phyloP scores from a whole-genome alignment of 225 moss, liverwort and hornwort species.

The Sphagnum contortum region DNA sequence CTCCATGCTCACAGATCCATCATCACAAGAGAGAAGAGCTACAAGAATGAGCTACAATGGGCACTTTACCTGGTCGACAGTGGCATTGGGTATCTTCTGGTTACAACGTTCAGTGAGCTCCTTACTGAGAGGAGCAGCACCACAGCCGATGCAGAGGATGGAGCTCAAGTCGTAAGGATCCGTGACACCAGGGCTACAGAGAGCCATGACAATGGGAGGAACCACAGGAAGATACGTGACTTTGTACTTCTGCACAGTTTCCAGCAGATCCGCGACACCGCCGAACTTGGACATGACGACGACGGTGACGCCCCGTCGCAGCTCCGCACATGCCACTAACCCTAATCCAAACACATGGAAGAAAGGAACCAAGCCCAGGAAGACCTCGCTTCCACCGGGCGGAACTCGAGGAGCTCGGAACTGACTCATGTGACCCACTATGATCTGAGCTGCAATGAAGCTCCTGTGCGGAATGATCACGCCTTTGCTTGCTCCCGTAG shows the following conservation, averaged over 20 bases:
- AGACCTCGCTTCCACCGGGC: constrained; percentile 1
- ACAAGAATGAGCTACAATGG: too few species aligned
- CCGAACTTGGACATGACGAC: constrained; percentile 59
- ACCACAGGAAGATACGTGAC: constrained; percentile 36
- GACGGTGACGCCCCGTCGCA: constrained; percentile 24
- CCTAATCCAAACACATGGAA: constrained; percentile 68
- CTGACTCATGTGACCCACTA: constrained; percentile 1
- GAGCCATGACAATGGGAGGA: constrained; percentile 58
- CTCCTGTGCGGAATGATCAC: constrained; percentile 63
- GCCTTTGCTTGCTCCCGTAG: constrained; percentile 72
- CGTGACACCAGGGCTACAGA: constrained; percentile 54
- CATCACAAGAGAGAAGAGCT: too few species aligned
- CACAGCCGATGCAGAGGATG: constrained; percentile 40
- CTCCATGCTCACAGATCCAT: too few species aligned
- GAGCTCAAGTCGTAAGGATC: constrained; percentile 58
- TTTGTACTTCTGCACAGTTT: constrained; percentile 35
- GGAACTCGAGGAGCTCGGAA: neutral
- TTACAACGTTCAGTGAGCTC: constrained; percentile 32
- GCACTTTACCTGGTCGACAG: constrained; percentile 34
- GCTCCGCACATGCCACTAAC: constrained; percentile 7
- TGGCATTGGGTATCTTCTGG: constrained; percentile 35
- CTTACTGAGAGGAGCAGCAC: constrained; percentile 54
- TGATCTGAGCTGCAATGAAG: constrained; percentile 27
- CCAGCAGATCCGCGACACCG: constrained; percentile 25
- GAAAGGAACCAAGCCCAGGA: constrained; percentile 39